phyloP scores from a whole-genome alignment of 768 basidiomycete genomes.

The Lentinula edodes region DNA sequence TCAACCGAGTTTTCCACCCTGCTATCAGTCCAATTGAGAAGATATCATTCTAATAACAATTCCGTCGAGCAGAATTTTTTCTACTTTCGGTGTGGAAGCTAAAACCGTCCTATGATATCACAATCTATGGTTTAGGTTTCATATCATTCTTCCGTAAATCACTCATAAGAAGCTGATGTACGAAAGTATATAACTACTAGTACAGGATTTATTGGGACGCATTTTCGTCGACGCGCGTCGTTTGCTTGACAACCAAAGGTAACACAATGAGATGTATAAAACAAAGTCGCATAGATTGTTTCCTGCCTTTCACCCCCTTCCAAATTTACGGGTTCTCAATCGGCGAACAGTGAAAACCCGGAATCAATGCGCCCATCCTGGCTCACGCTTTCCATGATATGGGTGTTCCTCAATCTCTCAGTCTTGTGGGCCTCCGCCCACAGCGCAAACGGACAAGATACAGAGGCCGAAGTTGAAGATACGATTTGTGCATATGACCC shows the following conservation, averaged over 20 bases:
- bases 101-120: too few relatives aligned
- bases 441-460: not conserved
- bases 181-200: too few relatives aligned
- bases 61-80: too few relatives aligned
- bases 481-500: constrained; percentile 12
- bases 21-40: too few relatives aligned
- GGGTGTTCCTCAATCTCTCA: constrained; percentile 5
- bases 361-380: not conserved
- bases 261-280: not conserved
- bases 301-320: not conserved
- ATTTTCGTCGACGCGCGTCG: not conserved
- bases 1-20: too few relatives aligned
- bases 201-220: not conserved
- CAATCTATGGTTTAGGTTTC: too few relatives aligned
- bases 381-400: not conserved
- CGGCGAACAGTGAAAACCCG: too few relatives aligned
- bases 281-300: too few relatives aligned
- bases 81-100: too few relatives aligned
- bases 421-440: constrained; percentile 1
- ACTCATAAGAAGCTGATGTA: too few relatives aligned
- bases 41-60: too few relatives aligned
- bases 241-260: not conserved
- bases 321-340: not conserved
- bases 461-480: constrained; percentile 1
- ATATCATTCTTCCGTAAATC: too few relatives aligned